phyloP scores from a whole-genome alignment of 164 flowering plant species.

The Hamamelis virginiana region DNA sequence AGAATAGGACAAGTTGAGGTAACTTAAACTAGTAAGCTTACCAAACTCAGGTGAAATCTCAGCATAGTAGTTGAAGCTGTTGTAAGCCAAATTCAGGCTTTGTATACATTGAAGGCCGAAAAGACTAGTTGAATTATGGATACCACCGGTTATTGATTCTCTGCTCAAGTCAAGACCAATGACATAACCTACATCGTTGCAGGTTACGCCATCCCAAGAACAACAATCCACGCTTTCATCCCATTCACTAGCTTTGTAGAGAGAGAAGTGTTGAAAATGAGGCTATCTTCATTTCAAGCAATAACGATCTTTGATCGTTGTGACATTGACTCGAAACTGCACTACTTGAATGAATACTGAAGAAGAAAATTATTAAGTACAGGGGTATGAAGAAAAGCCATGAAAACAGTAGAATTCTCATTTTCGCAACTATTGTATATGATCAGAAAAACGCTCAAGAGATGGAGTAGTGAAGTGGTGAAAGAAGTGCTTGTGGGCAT shows the following conservation, averaged over 20 bases:
- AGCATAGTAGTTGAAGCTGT: constrained; percentile 6
- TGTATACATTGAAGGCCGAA: constrained; percentile 18
- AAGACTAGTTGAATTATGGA: constrained; percentile 14
- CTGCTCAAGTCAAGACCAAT: constrained; percentile 19
- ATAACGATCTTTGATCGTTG: constrained; percentile 7
- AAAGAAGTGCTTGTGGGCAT: too few species aligned
- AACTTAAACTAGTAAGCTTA: constrained; percentile 9
- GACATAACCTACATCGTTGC: constrained; percentile 12
- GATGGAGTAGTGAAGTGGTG: too few species aligned
- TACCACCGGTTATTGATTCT: constrained; percentile 15
- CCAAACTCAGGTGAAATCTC: constrained; percentile 17
- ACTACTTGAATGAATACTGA: too few species aligned
- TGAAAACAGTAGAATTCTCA: too few species aligned
- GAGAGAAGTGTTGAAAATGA: neutral
- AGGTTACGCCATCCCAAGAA: constrained; percentile 28
- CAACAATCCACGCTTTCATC: constrained; percentile 19
- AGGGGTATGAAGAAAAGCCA: too few species aligned
- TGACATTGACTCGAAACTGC: constrained; percentile 10
- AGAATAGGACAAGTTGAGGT: constrained; percentile 24
- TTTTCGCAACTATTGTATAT: too few species aligned
- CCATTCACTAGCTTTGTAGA: constrained; percentile 27
- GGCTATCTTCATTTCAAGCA: constrained; percentile 21
- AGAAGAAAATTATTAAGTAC: too few species aligned
- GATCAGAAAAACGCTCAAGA: too few species aligned
- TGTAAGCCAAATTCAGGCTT: constrained; percentile 22